Evolutionary conservation across 2,329 filamentous ascomycete species (phyloP).

Genomic region (Neopestalotiopsis sp.): DNA sequence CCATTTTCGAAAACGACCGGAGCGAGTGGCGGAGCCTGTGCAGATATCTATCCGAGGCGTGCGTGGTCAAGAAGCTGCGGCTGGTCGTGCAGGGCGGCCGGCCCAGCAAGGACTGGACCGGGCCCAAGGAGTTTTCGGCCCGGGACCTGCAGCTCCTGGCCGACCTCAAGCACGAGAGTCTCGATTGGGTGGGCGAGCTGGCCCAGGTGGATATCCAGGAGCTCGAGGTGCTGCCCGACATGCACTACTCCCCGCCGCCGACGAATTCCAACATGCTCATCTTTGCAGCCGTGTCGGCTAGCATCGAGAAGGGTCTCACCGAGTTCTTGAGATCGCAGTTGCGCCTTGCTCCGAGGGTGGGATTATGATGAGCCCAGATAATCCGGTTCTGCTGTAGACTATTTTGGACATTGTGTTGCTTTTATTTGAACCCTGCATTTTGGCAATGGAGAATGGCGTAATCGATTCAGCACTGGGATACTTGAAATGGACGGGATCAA

Average conservation of each 20-base stretch:
- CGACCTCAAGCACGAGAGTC: slow-evolving; percentile 49
- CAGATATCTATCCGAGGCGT: slow-evolving; percentile 46
- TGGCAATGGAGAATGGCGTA: neutral
- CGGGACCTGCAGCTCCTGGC: slow-evolving; percentile 52
- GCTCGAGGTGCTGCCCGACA: slow-evolving; percentile 56
- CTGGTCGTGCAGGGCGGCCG: slow-evolving; percentile 61
- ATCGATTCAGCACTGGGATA: neutral
- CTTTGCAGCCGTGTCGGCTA: slow-evolving; percentile 64
- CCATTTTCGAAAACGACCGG: slow-evolving; percentile 59
- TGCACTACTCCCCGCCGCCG: slow-evolving; percentile 58
- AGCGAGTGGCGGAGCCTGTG: slow-evolving; percentile 61
- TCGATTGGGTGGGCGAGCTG: slow-evolving; percentile 64
- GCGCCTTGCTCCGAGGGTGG: slow-evolving; percentile 21
- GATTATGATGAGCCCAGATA: neutral
- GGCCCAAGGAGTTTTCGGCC: slow-evolving; percentile 48
- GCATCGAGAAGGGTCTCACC: slow-evolving; percentile 60
- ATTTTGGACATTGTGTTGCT: neutral
- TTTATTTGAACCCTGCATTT: neutral
- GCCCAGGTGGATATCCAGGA: slow-evolving; percentile 53
- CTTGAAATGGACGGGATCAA: neutral
- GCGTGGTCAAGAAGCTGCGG: slow-evolving; percentile 47
- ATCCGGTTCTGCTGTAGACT: neutral
- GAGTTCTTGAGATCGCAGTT: slow-evolving; percentile 53
- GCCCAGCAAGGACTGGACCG: slow-evolving; percentile 53
- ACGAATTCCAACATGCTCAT: slow-evolving; percentile 59